Base-by-base conservation (phyloP, 805 yeast genomes). In the Phaffomyces thermotolerans region DNA sequence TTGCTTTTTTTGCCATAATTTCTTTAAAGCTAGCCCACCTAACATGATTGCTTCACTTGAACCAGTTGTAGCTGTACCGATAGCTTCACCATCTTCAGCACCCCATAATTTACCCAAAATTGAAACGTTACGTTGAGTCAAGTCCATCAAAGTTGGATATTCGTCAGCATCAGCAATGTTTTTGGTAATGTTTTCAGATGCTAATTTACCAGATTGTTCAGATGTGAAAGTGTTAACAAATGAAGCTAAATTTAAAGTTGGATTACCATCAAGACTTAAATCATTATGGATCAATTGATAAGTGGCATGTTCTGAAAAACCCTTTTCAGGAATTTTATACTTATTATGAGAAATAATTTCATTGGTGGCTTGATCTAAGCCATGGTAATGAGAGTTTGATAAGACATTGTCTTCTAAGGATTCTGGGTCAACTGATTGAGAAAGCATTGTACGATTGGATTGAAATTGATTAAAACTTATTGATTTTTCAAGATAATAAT, bases 1-100 rank as follows among this genome's bases (percentile, higher is more conserved):
- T 56, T 84, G 76, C 52, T 67, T 72, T 24, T 70, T 78, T 64
- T 85, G 93, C 97, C 97, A 89, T 45, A 74, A 72, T 56, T 87
- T 85, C 72, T 90, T 90, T 85, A 90, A 72, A 13, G 96, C 95
- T 43, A 89, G 71, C 4, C 96, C 97, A 36, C 95, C 97, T 41
- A 89, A 75, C 85, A 88, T 87, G 53, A 90, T 81, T 8, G 96
- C 97, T 62, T 89, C 97, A 1, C 91, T 81, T 2, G 96, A 88
- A 6, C 97, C 97, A 2, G 96, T 89, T 43, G 95, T 86, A 23
- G 96, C 93, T 12, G 95, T 80, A 22, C 97, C 97, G 27, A 87
- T 69, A 4, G 95, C 79, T 33, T 57, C 55, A 32, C 52, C 49
- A 10, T 54, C 55, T 8, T 81, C 82, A 10, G 88, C 90, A 57